Base-by-base conservation (phyloP, 2,329 filamentous ascomycete genomes). In the Apiospora hydei region DNA sequence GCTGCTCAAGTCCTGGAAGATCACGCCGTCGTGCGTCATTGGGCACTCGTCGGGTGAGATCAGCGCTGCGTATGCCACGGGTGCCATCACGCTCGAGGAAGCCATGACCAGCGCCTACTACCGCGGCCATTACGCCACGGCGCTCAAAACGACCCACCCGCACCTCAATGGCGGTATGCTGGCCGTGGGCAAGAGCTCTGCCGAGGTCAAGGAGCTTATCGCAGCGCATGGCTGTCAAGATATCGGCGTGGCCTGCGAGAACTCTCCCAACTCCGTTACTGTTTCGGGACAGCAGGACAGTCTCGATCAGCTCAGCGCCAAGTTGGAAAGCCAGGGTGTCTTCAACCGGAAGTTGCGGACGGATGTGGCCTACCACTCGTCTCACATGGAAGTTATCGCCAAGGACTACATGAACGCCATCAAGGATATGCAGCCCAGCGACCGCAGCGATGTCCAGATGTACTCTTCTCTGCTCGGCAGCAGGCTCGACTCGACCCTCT, bases 11-110 rank as follows among this genome's bases (percentile, higher is more conserved):
- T 71, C 72, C 2, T 83, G 79, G 67, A 75, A 76, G 2, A 72
- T 85, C 3, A 70, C 64, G 0, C 81, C 81, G 0, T 49, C 74
- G 18, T 72, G 74, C 8, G 80, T 83, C 0, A 76, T 81, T 0
- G 83, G 83, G 0, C 83, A 84, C 71, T 83, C 81, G 0, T 80
- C 78, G 34, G 83, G 83, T 18, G 83, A 84, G 73, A 83, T 84
- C 66, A 80, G 79, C 10, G 83, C 83, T 11, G 82, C 82, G 2
- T 84, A 75, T 69, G 73, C 74, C 6, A 67, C 34, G 1, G 73
- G 74, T 0, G 66, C 69, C n/a, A 49, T 77, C 14, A 73, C 76
- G 4, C 6, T 53, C 3, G 66, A 76, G 47, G 72, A 72, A 21
- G 75, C 75, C 4, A 76, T 73, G 71, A 73, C 34, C 13, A 4